These are phyloP conservation scores for Patellifolia procumbens DNA, from an alignment of 179 eudicot species.

Conservation along the genomic window DNA sequence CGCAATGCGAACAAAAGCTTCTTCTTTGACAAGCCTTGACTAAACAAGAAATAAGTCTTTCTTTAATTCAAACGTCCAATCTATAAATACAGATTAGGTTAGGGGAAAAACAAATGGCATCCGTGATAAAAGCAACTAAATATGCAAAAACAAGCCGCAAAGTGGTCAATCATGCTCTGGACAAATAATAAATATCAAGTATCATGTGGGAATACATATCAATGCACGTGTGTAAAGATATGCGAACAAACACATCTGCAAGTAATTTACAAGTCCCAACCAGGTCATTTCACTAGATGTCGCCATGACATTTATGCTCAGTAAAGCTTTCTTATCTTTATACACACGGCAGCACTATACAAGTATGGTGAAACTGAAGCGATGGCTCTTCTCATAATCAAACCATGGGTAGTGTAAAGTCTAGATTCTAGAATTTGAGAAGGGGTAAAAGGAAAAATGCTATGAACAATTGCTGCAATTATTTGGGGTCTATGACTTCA, in stretches of 20 bases:
- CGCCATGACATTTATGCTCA: neutral
- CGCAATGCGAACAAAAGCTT: conserved; percentile 88
- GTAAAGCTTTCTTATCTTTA: neutral
- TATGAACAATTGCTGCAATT: neutral
- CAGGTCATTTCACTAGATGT: neutral
- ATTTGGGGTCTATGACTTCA: neutral
- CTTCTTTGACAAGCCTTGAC: conserved; percentile 66
- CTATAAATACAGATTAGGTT: neutral
- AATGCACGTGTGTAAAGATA: neutral
- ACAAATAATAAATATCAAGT: neutral
- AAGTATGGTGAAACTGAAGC: neutral
- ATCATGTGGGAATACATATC: neutral
- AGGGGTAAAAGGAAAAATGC: neutral
- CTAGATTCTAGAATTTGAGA: neutral
- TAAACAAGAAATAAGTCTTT: conserved; percentile 37
- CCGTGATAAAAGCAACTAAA: neutral
- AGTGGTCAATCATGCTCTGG: neutral
- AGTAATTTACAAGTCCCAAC: neutral
- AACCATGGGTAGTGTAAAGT: neutral
- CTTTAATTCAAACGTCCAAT: conserved; percentile 11
- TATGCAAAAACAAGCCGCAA: conserved; percentile 8
- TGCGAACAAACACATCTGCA: neutral
- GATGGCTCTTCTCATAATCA: neutral
- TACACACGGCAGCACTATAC: neutral
- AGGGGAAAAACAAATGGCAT: neutral